Conservation (phyloP, 2,329 filamentous ascomycete species). For the Neoascochyta sp. region DNA sequence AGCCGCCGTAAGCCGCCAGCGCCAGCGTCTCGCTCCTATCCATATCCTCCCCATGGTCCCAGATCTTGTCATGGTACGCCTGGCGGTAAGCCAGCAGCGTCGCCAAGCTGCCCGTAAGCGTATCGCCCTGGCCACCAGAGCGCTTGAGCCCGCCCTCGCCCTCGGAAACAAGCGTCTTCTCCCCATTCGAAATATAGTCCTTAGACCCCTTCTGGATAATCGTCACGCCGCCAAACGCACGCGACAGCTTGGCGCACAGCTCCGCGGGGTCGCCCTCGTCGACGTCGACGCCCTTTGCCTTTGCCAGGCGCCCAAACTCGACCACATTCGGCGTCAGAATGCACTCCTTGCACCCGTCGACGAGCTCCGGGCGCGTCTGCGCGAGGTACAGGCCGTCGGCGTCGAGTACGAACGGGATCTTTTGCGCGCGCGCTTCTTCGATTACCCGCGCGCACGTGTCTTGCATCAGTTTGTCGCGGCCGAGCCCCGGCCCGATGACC, state of each 20-base stretch:
- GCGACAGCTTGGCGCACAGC: conserved; percentile 67
- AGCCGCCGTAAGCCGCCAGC: conserved; percentile 81
- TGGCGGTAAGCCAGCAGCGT: conserved; percentile 86
- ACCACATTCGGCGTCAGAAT: conserved; percentile 94
- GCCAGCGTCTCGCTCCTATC: conserved; percentile 59
- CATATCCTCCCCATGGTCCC: conserved; percentile 61
- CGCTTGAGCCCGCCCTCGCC: conserved; percentile 80
- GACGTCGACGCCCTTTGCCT: conserved; percentile 66
- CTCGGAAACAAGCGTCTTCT: conserved; percentile 71
- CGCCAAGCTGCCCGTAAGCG: conserved; percentile 81
- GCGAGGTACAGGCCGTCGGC: conserved; percentile 83
- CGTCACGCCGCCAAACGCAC: conserved; percentile 78
- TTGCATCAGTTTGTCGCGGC: conserved; percentile 85
- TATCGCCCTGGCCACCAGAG: conserved; percentile 93
- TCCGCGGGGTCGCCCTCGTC: conserved; percentile 50
- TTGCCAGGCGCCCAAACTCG: conserved; percentile 80
- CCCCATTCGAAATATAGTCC: conserved; percentile 81
- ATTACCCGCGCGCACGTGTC: conserved; percentile 78
- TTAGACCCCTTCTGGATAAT: conserved; percentile 83
- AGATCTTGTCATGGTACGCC: conserved; percentile 79
- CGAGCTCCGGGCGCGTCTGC: conserved; percentile 68
- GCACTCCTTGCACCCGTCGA: conserved; percentile 76
- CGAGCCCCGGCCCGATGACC: conserved; percentile 87
- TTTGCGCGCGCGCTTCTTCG: conserved; percentile 65
- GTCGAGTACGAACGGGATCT: conserved; percentile 81